Conservation (phyloP, 2,329 filamentous ascomycete species). For the Nectriaceae sp. region DNA sequence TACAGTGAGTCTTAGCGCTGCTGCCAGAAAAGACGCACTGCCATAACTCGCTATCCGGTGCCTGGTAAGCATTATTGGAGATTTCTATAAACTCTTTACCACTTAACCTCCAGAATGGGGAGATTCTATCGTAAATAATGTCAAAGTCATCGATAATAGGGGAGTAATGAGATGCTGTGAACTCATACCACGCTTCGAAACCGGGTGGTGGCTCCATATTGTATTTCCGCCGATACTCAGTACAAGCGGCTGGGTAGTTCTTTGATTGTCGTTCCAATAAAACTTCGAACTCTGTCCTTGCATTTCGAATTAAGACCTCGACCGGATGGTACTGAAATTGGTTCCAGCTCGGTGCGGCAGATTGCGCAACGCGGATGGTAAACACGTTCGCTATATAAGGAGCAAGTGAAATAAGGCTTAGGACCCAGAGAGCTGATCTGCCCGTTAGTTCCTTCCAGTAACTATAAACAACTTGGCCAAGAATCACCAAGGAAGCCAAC, state of each 20-base stretch:
- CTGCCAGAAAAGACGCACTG: constrained; percentile 33
- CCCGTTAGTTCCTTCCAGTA: constrained; percentile 34
- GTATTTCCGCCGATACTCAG: constrained; percentile 48
- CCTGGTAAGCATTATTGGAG: constrained; percentile 28
- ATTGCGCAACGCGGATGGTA: constrained; percentile 22
- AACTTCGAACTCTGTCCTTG: constrained; percentile 31
- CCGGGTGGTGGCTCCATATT: constrained; percentile 44
- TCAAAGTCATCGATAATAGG: constrained; percentile 55
- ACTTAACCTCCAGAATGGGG: constrained; percentile 42
- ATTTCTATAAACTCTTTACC: constrained; percentile 33
- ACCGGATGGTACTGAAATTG: constrained; percentile 35
- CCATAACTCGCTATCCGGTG: constrained; percentile 38
- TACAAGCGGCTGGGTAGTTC: constrained; percentile 34
- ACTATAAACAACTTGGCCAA: constrained; percentile 33
- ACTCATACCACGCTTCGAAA: constrained; percentile 49
- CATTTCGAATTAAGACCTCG: constrained; percentile 31
- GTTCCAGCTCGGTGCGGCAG: constrained; percentile 7
- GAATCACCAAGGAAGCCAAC: constrained; percentile 28
- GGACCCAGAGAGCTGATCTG: constrained; percentile 30
- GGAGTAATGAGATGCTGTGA: constrained; percentile 40
- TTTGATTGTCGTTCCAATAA: constrained; percentile 40
- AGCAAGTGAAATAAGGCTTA: constrained; percentile 32
- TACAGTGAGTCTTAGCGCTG: constrained; percentile 32
- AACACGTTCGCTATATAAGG: constrained; percentile 33
- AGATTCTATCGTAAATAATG: constrained; percentile 40